Evolutionary conservation across 345 rosid species (phyloP), one percentile per base, ranked within the genome.

Genomic region (Eucalyptus sp.): DNA sequence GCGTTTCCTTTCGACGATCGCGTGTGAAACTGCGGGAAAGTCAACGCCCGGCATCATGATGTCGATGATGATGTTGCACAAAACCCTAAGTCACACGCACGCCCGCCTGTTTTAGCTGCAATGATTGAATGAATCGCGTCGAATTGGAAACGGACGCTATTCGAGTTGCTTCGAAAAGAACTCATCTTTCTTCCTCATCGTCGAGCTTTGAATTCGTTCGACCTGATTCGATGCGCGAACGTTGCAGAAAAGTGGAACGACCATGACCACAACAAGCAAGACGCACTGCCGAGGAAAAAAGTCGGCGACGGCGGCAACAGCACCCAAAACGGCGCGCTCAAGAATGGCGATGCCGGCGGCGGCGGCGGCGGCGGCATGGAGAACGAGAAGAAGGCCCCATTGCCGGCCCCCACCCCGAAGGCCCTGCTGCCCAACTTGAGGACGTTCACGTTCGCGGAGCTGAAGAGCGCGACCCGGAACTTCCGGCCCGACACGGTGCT

Each of bases 391-490:
- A 44, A 50, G 25, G 8, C 29, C 15, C 52, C 25, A 3, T 22
- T 44, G 5, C 76, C 90, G 33, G 83, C 15, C 48, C 27, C 83
- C 27, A 1, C 5, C 48, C 9, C 91, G 41, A 81, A 87, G 91
- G 90, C 92, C 16, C 86, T 79, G 5, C 84, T 86, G 13, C 91
- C 92, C 9, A 91, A 91, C 88, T 90, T 95, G 64, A 97, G 95
- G 90, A 89, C 88, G 92, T 97, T 94, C 90, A 93, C 93, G 27
- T 84, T 96, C 16, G 87, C 88, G 1, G 97, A 96, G 31, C 91
- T 97, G 9, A 95, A 90, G 89, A 93, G 92, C 7, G 96, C 96
- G 13, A 97, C 99, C 1, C 95, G 93, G 90, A 97, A 97, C 88
- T 97, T 97, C 91, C 88, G 94, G 86, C 96, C 97, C 24, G 97